Evolutionary conservation across 768 basidiomycete species (phyloP).

Genomic region (Gymnopilus dilepis): DNA sequence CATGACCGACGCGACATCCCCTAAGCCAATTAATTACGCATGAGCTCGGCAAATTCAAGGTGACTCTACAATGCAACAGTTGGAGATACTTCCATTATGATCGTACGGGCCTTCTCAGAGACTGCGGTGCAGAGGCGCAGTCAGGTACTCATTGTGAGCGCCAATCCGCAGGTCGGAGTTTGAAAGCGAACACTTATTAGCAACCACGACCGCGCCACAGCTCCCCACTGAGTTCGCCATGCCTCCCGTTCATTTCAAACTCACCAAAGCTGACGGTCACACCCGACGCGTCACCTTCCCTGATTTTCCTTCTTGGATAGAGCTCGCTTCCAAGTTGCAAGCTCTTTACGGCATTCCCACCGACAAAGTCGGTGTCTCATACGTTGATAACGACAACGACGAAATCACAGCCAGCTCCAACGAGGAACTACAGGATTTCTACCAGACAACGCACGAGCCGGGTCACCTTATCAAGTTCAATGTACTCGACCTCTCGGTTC

Average conservation of each 20-base stretch:
- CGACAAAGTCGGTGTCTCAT: conserved; percentile 68
- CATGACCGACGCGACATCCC: conserved; percentile 5
- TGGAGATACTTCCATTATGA: conserved; percentile 1
- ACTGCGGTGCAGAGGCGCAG: neutral
- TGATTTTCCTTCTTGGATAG: conserved; percentile 56
- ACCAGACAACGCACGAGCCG: conserved; percentile 39
- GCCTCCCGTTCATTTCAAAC: conserved; percentile 66
- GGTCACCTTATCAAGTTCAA: conserved; percentile 57
- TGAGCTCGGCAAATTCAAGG: neutral
- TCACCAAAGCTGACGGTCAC: conserved; percentile 57
- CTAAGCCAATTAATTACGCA: no score
- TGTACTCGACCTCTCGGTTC: conserved; percentile 62
- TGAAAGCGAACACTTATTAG: conserved; percentile 11
- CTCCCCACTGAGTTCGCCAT: conserved; percentile 31
- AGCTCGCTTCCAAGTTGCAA: conserved; percentile 61
- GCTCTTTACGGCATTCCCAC: conserved; percentile 55
- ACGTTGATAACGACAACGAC: conserved; percentile 75
- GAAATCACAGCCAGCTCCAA: conserved; percentile 79
- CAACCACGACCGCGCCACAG: neutral
- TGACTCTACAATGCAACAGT: neutral
- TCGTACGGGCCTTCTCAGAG: neutral
- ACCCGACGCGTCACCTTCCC: conserved; percentile 66
- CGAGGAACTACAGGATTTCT: conserved; percentile 80
- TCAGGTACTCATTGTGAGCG: neutral
- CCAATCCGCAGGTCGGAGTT: conserved; percentile 20